A percentile compares a stretch with the other conserved stretches of the same genome.
Conservation (phyloP, 1,284 basidiomycete genomes). For the Pseudozyma pruni region DNA sequence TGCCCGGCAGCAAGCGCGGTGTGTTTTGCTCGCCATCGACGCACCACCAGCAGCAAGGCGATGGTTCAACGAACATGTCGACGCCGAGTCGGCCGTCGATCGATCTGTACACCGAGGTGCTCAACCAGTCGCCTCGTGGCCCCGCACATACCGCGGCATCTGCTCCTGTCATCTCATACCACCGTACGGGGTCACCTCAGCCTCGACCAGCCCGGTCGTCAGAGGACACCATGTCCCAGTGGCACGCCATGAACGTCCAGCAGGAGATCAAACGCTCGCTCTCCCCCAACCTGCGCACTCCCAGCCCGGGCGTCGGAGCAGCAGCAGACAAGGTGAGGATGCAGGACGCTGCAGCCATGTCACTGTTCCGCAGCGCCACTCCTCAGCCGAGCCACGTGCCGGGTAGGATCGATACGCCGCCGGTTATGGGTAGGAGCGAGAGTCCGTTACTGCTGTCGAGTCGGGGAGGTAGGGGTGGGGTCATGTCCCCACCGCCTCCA, state of each 20-base stretch:
- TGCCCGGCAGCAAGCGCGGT: conserved; percentile 16
- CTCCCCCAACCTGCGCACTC: conserved; percentile 15
- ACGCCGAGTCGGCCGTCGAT: conserved; percentile 18
- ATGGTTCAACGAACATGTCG: conserved; percentile 13
- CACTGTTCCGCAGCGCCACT: conserved; percentile 28
- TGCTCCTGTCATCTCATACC: background rate
- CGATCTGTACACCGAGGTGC: conserved; percentile 36
- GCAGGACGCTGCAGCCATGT: conserved; percentile 46
- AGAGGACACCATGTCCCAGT: conserved; percentile 10
- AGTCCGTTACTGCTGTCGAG: conserved; percentile 11
- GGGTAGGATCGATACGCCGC: conserved; percentile 39
- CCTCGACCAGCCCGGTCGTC: background rate
- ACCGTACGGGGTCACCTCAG: background rate
- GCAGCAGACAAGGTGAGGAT: conserved; percentile 33
- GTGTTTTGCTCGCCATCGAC: conserved; percentile 22
- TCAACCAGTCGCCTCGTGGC: conserved; percentile 20
- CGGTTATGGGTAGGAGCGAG: conserved; percentile 9
- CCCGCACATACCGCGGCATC: background rate
- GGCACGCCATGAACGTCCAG: background rate
- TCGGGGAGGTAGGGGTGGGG: background rate
- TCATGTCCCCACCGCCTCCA: conserved; percentile 3
- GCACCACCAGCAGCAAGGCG: conserved; percentile 10
- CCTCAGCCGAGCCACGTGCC: conserved; percentile 38
- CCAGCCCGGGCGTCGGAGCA: conserved; percentile 17
- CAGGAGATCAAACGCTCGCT: conserved; percentile 15